A percentile compares a stretch with the other conserved stretches of the same genome.
These are phyloP conservation scores for Dentipellis fragilis DNA, from an alignment of 768 basidiomycete species.

Conservation along the genomic window DNA sequence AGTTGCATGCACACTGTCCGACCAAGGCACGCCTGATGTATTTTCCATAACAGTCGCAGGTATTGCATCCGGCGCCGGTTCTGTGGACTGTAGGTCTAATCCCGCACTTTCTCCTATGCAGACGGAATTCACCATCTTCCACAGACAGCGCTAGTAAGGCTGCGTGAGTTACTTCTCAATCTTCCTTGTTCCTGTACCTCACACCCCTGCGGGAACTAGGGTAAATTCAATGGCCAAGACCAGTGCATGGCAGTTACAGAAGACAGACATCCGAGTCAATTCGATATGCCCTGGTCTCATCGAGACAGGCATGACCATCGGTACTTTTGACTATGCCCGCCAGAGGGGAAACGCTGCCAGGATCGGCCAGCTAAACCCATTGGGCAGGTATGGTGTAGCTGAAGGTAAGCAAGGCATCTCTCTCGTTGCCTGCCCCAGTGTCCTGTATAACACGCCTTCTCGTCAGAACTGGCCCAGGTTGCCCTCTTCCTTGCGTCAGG, in stretches of 20 bases:
- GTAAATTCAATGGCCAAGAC: constrained; percentile 88
- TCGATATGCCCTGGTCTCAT: constrained; percentile 87
- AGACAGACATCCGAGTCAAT: constrained; percentile 81
- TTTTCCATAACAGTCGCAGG: constrained; percentile 56
- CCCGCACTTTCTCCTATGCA: not conserved
- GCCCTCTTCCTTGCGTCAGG: constrained; percentile 85
- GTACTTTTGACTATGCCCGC: constrained; percentile 71
- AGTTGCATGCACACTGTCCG: constrained; percentile 15
- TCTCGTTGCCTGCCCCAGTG: not conserved
- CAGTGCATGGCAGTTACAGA: constrained; percentile 67
- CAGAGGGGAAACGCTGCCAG: constrained; percentile 61
- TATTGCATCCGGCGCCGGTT: constrained; percentile 70
- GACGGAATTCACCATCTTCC: constrained; percentile 14
- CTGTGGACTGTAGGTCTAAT: constrained; percentile 59
- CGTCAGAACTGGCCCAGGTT: constrained; percentile 74
- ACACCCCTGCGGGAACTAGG: constrained; percentile 26
- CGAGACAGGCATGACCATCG: constrained; percentile 84
- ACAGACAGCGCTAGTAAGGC: constrained; percentile 89
- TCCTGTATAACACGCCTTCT: constrained; percentile 5
- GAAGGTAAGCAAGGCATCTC: constrained; percentile 41
- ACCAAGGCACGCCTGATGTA: not conserved
- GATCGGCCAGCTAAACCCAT: constrained; percentile 77
- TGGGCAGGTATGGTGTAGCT: constrained; percentile 73
- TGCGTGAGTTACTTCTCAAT: constrained; percentile 43
- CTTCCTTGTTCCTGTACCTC: constrained; percentile 5